Conservation (phyloP, 108 stramenopile species). For the Seminavis robusta region DNA sequence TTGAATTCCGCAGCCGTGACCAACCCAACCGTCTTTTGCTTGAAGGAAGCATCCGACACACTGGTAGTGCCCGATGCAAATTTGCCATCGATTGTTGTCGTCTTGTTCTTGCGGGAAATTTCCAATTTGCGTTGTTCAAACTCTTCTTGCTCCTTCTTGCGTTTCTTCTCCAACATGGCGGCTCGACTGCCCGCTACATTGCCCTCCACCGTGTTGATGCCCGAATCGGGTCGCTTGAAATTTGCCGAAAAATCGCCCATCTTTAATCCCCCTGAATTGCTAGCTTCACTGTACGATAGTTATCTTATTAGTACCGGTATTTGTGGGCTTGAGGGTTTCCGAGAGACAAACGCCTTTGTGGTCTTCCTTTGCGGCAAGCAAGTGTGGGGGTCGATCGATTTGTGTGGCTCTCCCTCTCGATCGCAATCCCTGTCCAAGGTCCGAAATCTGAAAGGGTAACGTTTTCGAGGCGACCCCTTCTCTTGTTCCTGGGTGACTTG, state of each 20-base stretch:
- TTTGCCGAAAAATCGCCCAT: slow-evolving; percentile 83
- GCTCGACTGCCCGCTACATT: slow-evolving; percentile 83
- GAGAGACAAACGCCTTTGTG: not conserved
- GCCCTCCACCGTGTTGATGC: slow-evolving; percentile 84
- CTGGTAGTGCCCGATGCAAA: slow-evolving; percentile 28
- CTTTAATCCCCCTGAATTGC: too few species aligned
- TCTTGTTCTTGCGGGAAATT: slow-evolving; percentile 37
- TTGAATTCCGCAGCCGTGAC: slow-evolving; percentile 82
- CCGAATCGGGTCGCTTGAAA: slow-evolving; percentile 76
- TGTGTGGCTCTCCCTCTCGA: not conserved
- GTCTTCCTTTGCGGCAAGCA: not conserved
- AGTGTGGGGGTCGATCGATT: not conserved
- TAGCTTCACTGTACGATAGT: not conserved
- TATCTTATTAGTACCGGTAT: not conserved
- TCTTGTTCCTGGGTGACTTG: not conserved
- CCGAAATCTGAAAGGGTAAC: not conserved
- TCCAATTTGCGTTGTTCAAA: slow-evolving; percentile 61
- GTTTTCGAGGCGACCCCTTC: not conserved
- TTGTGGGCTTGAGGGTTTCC: not conserved
- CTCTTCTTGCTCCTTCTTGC: slow-evolving; percentile 63
- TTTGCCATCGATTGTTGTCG: slow-evolving; percentile 40
- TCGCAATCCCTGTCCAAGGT: not conserved
- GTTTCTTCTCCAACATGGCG: slow-evolving; percentile 60
- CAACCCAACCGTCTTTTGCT: slow-evolving; percentile 74
- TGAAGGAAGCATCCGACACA: slow-evolving; percentile 49